Conservation (phyloP, 257 asterid genomes). For the Marsdenia floribunda region DNA sequence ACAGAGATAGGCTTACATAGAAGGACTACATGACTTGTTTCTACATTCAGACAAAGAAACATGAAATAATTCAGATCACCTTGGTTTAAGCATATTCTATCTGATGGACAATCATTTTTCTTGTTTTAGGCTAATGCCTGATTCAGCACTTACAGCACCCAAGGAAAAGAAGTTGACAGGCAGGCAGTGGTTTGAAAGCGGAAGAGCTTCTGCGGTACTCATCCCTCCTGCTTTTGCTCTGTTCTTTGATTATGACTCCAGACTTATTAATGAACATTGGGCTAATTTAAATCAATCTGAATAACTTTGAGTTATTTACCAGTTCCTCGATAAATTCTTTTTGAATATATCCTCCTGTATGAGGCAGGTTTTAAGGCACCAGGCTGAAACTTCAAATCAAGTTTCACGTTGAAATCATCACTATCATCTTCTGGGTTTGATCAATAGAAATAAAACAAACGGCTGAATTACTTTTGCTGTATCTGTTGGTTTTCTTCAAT, state of each 20-base stretch:
- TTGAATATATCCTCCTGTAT: background rate
- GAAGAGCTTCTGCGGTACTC: constrained; percentile 58
- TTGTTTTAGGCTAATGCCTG: constrained; percentile 81
- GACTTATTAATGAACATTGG: background rate
- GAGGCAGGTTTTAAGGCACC: background rate
- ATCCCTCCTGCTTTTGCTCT: constrained; percentile 16
- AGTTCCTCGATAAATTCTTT: background rate
- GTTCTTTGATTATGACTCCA: background rate
- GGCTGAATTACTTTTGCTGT: background rate
- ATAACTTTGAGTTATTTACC: no score
- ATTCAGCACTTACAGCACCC: constrained; percentile 73
- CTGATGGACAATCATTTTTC: constrained; percentile 3
- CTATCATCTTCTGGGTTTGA: background rate
- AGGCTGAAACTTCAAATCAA: background rate
- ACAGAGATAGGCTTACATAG: background rate
- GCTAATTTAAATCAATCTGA: no score
- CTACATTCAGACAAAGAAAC: background rate
- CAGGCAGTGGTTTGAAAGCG: constrained; percentile 94
- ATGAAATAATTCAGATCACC: background rate
- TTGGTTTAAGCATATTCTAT: background rate
- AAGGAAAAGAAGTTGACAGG: constrained; percentile 93
- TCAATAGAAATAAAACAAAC: background rate
- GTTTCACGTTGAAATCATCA: background rate
- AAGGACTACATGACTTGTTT: background rate
- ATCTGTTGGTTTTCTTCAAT: background rate